These are phyloP conservation scores for Leccinum variicolor DNA, from an alignment of 768 basidiomycete genomes.

Conservation along the genomic window DNA sequence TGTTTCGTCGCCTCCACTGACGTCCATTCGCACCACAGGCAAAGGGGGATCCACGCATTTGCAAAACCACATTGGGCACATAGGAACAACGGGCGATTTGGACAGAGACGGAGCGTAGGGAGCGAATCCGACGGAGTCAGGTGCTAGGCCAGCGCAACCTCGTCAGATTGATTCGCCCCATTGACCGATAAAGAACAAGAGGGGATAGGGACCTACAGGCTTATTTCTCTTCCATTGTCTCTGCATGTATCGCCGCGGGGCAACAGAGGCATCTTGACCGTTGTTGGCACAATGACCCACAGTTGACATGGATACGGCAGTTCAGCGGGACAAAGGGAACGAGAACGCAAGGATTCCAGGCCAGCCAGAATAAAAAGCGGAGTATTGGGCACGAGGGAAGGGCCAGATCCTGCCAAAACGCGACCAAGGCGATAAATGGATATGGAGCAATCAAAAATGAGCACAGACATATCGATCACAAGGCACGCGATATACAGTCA, in stretches of 20 bases:
- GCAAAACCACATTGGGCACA: slow-evolving; percentile 46
- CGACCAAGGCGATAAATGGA: slow-evolving; percentile 19
- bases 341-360: background rate
- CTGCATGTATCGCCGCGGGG: slow-evolving; percentile 34
- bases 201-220: slow-evolving; percentile 28
- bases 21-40: slow-evolving; percentile 51
- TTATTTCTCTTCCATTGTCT: slow-evolving; percentile 44
- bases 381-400: slow-evolving; percentile 28
- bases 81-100: slow-evolving; percentile 41
- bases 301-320: background rate
- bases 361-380: slow-evolving; percentile 22
- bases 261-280: slow-evolving; percentile 17
- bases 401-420: slow-evolving; percentile 25
- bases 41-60: slow-evolving; percentile 47
- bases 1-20: slow-evolving; percentile 38
- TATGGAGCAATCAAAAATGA: slow-evolving; percentile 1
- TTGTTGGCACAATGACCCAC: slow-evolving; percentile 15
- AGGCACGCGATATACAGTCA: slow-evolving; percentile 14
- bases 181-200: slow-evolving; percentile 4
- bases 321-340: slow-evolving; percentile 5
- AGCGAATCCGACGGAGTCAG: slow-evolving; percentile 45
- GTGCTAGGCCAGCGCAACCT: slow-evolving; percentile 29
- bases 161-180: slow-evolving; percentile 15
- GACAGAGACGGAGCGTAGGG: slow-evolving; percentile 42
- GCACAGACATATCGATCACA: slow-evolving; percentile 19